Evolutionary conservation across 1,139 yeast genomes (phyloP).

Genomic region (Meyerozyma elateridarum): DNA sequence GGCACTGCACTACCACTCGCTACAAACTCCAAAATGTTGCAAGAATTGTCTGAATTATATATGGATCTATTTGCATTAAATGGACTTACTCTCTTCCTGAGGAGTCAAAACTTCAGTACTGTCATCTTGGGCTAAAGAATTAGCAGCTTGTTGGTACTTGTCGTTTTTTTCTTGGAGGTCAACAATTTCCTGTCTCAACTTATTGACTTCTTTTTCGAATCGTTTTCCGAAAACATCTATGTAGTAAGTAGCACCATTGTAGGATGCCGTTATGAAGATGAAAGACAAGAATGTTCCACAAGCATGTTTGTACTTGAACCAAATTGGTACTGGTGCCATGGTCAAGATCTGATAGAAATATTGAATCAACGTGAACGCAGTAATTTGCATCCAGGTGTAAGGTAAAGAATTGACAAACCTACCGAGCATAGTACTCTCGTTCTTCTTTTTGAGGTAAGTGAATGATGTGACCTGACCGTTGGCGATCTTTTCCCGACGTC

Average conservation of each 20-base stretch:
- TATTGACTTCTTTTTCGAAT: slow-evolving; percentile 75
- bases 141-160: slow-evolving; percentile 7
- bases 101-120: too few species aligned
- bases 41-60: too few species aligned
- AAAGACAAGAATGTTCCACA: slow-evolving; percentile 65
- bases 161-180: slow-evolving; percentile 38
- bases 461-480: slow-evolving; percentile 87
- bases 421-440: slow-evolving; percentile 65
- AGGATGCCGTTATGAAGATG: slow-evolving; percentile 75
- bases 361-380: slow-evolving; percentile 83
- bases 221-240: slow-evolving; percentile 86
- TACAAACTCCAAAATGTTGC: too few species aligned
- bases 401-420: slow-evolving; percentile 77
- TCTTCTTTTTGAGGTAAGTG: slow-evolving; percentile 71
- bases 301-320: slow-evolving; percentile 67
- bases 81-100: too few species aligned
- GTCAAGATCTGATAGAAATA: slow-evolving; percentile 84
- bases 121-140: too few species aligned
- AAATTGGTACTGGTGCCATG: slow-evolving; percentile 83
- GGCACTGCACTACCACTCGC: too few species aligned
- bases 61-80: too few species aligned
- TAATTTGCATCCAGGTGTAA: slow-evolving; percentile 73
- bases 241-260: slow-evolving; percentile 93
- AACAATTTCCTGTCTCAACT: slow-evolving; percentile 64
- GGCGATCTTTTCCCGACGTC: slow-evolving; percentile 72